Percentiles rank a stretch among this genome's conserved stretches.
Conservation (phyloP, 2,329 filamentous ascomycete species). For the Ophioceras dolichostomum region DNA sequence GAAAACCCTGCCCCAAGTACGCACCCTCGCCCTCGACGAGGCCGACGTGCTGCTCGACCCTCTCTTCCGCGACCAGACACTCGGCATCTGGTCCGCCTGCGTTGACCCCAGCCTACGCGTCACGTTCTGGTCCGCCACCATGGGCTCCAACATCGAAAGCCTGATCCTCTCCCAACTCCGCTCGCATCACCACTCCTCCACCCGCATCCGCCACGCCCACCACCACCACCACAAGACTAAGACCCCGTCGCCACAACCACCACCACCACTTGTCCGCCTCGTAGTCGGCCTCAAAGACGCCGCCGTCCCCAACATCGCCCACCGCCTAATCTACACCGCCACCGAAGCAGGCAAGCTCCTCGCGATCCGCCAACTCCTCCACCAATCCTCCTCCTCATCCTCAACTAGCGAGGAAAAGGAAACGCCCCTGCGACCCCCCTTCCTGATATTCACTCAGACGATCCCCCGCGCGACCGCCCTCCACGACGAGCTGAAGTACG, state of each 20-base stretch:
- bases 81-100: conserved; percentile 74
- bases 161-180: conserved; percentile 59
- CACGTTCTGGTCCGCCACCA: conserved; percentile 91
- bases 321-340: conserved; percentile 81
- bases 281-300: conserved; percentile 97
- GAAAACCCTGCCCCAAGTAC: conserved; percentile 51
- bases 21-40: conserved; percentile 75
- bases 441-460: conserved; percentile 92
- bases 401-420: conserved; percentile 23
- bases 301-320: conserved; percentile 81
- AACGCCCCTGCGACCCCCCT: conserved; percentile 65
- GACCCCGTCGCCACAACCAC: conserved; percentile 8
- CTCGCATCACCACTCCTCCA: conserved; percentile 21
- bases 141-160: conserved; percentile 84
- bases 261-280: conserved; percentile 57
- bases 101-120: conserved; percentile 56
- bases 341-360: conserved; percentile 91
- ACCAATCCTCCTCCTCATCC: conserved; percentile 43
- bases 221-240: neutral
- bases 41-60: conserved; percentile 89
- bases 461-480: conserved; percentile 82
- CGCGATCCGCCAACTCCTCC: conserved; percentile 78
- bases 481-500: conserved; percentile 82
- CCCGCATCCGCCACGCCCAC: conserved; percentile 17
- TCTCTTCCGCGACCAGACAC: conserved; percentile 79